A percentile compares a stretch with the other conserved stretches of the same genome.
Conservation (phyloP, 2,329 filamentous ascomycete species). For the Fusarium citri region DNA sequence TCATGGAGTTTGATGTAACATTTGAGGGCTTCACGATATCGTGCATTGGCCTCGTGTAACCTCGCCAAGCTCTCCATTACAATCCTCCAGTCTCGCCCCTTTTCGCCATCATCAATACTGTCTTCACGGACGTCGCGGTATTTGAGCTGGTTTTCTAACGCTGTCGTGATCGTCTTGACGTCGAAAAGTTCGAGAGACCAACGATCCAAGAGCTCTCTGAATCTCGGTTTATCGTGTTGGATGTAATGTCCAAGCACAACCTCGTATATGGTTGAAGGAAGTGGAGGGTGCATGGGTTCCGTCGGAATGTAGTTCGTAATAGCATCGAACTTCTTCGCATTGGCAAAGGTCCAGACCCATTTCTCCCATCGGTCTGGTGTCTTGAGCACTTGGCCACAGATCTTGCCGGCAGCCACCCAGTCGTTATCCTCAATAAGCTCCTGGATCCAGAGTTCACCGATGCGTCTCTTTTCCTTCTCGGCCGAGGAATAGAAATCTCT, state of each 20-base stretch:
- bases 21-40: constrained; percentile 84
- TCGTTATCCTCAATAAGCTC: constrained; percentile 80
- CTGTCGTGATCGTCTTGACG: constrained; percentile 77
- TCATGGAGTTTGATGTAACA: constrained; percentile 94
- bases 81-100: constrained; percentile 85
- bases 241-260: constrained; percentile 91
- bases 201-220: constrained; percentile 81
- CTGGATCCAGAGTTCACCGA: constrained; percentile 94
- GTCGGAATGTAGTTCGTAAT: constrained; percentile 87
- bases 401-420: constrained; percentile 81
- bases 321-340: constrained; percentile 87
- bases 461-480: constrained; percentile 87
- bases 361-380: constrained; percentile 90
- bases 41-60: constrained; percentile 83
- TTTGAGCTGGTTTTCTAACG: constrained; percentile 84
- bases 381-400: constrained; percentile 85
- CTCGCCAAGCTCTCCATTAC: constrained; percentile 88
- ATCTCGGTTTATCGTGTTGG: constrained; percentile 76
- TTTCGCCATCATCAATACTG: constrained; percentile 77
- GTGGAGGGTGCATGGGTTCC: constrained; percentile 78
- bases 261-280: constrained; percentile 88
- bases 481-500: constrained; percentile 71
- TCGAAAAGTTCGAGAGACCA: constrained; percentile 91
- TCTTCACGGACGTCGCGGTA: constrained; percentile 80
- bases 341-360: constrained; percentile 93